Evolutionary conservation across 352 stramenopile species (phyloP).

Genomic region (Globisporangium paddicum): DNA sequence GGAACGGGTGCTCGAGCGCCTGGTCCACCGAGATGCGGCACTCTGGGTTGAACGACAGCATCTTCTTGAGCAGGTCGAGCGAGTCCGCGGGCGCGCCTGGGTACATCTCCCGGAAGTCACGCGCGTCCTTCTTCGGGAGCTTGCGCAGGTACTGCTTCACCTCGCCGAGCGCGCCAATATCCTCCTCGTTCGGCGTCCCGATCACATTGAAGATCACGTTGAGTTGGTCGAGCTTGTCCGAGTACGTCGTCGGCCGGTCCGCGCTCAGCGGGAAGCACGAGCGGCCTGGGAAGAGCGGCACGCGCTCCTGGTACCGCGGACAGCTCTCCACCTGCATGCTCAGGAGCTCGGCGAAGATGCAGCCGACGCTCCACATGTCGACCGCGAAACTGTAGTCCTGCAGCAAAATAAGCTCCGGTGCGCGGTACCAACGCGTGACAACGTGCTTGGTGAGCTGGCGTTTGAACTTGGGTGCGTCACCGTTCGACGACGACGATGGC

Average conservation of each 20-base stretch:
- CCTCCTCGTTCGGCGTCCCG: slow-evolving; percentile 88
- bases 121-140: slow-evolving; percentile 75
- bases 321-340: slow-evolving; percentile 89
- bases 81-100: slow-evolving; percentile 71
- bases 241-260: slow-evolving; percentile 79
- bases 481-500: slow-evolving; percentile 45
- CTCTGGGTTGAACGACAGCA: slow-evolving; percentile 81
- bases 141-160: slow-evolving; percentile 87
- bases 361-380: slow-evolving; percentile 99
- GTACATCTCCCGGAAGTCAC: slow-evolving; percentile 83
- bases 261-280: slow-evolving; percentile 86
- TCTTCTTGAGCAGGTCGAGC: slow-evolving; percentile 82
- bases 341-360: slow-evolving; percentile 87
- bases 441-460: slow-evolving; percentile 98
- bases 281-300: slow-evolving; percentile 76
- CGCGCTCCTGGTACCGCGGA: slow-evolving; percentile 79
- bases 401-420: slow-evolving; percentile 95
- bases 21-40: slow-evolving; percentile 84
- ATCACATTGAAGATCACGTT: slow-evolving; percentile 97
- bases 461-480: slow-evolving; percentile 57
- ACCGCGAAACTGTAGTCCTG: slow-evolving; percentile 96
- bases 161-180: slow-evolving; percentile 79
- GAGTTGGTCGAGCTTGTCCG: slow-evolving; percentile 89
- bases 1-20: slow-evolving; percentile 76
- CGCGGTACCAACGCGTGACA: slow-evolving; percentile 97